Evolutionary conservation across 352 stramenopile species (phyloP), one percentile per base, ranked within the genome.

Genomic region (Globisporangium paddicum): DNA sequence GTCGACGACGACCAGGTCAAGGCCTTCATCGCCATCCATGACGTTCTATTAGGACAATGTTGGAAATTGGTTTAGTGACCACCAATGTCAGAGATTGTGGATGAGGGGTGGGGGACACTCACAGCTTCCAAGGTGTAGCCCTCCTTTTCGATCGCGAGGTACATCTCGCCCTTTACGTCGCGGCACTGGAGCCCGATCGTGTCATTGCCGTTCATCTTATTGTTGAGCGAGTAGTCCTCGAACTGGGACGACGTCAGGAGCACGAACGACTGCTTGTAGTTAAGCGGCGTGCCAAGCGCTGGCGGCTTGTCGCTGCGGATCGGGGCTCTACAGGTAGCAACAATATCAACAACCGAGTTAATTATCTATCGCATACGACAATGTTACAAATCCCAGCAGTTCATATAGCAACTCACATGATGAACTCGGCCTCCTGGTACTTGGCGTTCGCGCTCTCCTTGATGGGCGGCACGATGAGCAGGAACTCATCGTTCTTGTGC

Each of bases 161-260:
- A 83, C 79, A 90, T 90, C 52, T 90, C 79, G 38, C 81, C 79
- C 65, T 91, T 90, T 64, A 77, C 60, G 34, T 58, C 60, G 9
- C 62, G 64, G 38, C 72, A 54, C 37, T 86, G 75, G 14, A 89
- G 67, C 41, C 75, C 82, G 50, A 93, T 59, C 14, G 68, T 76
- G 28, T 92, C 76, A 30, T 75, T 73, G 30, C 58, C 66, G 19
- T 75, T 47, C 34, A 87, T 82, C 67, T 90, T 90, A 72, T 89
- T 90, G 68, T 89, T 90, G 25, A 93, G 68, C 50, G 83, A 81
- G 70, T 89, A 92, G 4, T 66, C 71, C 40, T 77, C 76, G 40
- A 70, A 75, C 51, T 87, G 69, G 28, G 71, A 87, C n/a, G 50
- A 64, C 21, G 81, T 89, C 18, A 68, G 56, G 35, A 93, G 77